Base-by-base conservation (phyloP, 1,139 yeast genomes). In the Blastobotrys niveus region DNA sequence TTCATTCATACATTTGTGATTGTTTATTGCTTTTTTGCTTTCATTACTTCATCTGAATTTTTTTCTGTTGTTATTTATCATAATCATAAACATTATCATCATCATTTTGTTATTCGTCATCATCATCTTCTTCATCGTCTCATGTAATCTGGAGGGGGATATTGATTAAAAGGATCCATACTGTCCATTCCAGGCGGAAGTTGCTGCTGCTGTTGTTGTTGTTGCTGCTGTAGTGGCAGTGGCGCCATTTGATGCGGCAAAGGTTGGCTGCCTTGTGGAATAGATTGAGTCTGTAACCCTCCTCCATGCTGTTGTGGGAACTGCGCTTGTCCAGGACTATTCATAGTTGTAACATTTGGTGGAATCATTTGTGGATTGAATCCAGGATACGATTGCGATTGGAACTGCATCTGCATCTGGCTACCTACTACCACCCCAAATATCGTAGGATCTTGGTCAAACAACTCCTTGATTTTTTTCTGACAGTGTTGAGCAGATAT, bases 401-500 rank as follows among this genome's bases (percentile, higher is more conserved):
- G 40, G 17, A 27, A 19, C 18, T 27, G 33, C 17, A 17, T 12
- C 30, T 35, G 38, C n/a, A n/a, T n/a, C 9, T 35, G 31, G 27
- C 14, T 17, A 4, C 40, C 31, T 17, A 54, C 47, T 2, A 59
- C 48, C 15, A 82, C 73, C 2, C 81, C 82, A 61, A 82, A 82
- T 21, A 66, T 62, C 2, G 62, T 71, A 0, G 91, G 88, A 54
- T 78, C 74, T 14, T 62, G 58, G 63, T 76, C 70, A 55, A 82
- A 81, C 54, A 82, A 57, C 43, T 67, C 66, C 40, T 77, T 66
- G 17, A 80, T 64, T 38, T 79, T 63, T 36, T 73, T 77, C 42
- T 82, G 74, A 52, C 84, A 73, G 52, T 79, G 82, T 27, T 62
- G 68, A 25, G 75, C 73, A 12, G 77, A 67, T 54, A 77, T 76